A percentile compares a stretch with the other conserved stretches of the same genome.
Conservation (phyloP, 805 yeast species). For the Sungouiella thailandica region DNA sequence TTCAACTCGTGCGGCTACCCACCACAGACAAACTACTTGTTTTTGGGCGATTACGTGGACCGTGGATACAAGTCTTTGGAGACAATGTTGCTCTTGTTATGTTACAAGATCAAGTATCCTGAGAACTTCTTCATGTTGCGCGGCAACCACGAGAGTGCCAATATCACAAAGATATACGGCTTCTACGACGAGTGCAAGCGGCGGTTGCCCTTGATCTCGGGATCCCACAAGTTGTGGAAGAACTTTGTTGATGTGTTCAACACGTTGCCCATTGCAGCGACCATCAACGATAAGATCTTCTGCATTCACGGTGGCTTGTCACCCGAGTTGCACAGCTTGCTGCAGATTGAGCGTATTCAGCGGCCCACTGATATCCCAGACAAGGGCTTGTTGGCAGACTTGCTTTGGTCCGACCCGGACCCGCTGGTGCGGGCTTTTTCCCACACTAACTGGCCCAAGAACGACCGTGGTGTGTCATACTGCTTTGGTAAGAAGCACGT, state of each 20-base stretch:
- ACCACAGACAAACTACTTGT: constrained; percentile 51
- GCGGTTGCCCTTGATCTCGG: constrained; percentile 30
- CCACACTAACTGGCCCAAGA: constrained; percentile 62
- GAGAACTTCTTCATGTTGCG: constrained; percentile 57
- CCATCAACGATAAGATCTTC: constrained; percentile 52
- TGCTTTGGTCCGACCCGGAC: constrained; percentile 82
- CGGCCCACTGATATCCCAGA: constrained; percentile 86
- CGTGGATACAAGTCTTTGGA: constrained; percentile 56
- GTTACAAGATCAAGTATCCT: constrained; percentile 54
- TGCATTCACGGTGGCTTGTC: constrained; percentile 72
- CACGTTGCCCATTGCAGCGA: constrained; percentile 57
- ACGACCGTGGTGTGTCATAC: constrained; percentile 80
- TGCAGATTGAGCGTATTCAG: constrained; percentile 64
- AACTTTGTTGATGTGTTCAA: constrained; percentile 51
- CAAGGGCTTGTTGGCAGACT: constrained; percentile 69
- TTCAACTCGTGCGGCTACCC: constrained; percentile 59
- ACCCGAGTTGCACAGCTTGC: constrained; percentile 60
- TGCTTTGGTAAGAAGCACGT: constrained; percentile 72
- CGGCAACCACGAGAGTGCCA: constrained; percentile 58
- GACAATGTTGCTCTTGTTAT: constrained; percentile 46
- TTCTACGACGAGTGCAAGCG: constrained; percentile 60
- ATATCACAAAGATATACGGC: constrained; percentile 55
- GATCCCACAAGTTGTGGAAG: constrained; percentile 44
- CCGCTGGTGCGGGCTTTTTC: constrained; percentile 31
- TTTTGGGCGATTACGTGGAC: constrained; percentile 57